Base-by-base conservation (phyloP, 257 asterid species). In the Linderniella brevidens region DNA sequence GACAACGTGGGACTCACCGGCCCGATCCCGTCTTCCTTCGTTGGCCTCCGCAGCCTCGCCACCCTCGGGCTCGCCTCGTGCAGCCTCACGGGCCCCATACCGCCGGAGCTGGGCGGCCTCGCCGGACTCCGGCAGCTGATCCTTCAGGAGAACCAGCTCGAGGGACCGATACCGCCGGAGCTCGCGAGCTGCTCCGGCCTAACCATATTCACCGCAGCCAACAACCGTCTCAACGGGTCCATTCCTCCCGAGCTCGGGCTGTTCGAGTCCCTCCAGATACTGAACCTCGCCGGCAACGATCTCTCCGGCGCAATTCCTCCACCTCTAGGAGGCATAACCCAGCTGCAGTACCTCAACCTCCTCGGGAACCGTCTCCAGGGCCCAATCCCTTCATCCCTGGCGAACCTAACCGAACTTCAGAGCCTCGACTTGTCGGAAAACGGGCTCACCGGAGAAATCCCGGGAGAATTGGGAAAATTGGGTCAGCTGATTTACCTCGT, bases 281-380 rank as follows among this genome's bases (percentile, higher is more conserved):
- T 82, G 6, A 87, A 87, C 53, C 75, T 87, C 11, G 92, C 82
- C 4, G 76, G 80, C 17, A 87, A 87, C 25, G 45, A 80, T 5
- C 79, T 83, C 11, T 71, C 95, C 0, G 92, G 93, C 11, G 63
- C 56, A 58, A 74, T 83, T 49, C 95, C 95, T 0, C 0, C 38
- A 20, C 62, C 56, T 47, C 52, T 86, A n/a, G 85, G 77, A 0
- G 68, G 66, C 15, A 8, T 79, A 71, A 37, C 1, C 14, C 64
- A 70, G 66, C 57, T 87, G 52, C 58, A 44, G 3, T 83, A 83
- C 52, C 53, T 87, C 4, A 80, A 80, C 44, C 70, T 87, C 19
- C 71, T 80, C 5, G 93, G 92, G 32, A 87, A 87, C 52, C 73
- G 60, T 50, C 86, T 87, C n/a, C 56, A 54, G 15, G 97, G 97